Percentiles rank a stretch among this genome's conserved stretches.
Evolutionary conservation across 2,329 filamentous ascomycete species (phyloP).

Genomic region (Penicillium sp.): DNA sequence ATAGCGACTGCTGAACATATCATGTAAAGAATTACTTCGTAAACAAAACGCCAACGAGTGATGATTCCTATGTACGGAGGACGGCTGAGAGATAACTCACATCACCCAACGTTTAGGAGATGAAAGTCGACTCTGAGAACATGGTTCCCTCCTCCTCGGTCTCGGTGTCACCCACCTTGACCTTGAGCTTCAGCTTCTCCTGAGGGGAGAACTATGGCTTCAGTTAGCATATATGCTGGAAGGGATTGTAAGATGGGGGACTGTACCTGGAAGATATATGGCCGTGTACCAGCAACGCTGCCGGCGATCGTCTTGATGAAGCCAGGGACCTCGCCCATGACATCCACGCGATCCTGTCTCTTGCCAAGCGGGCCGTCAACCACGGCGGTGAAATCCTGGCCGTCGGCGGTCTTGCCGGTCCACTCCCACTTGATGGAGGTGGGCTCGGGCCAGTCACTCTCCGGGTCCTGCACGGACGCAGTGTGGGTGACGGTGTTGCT

Average conservation of each 20-base stretch:
- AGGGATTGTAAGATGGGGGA: not conserved
- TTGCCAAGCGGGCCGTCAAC: constrained; percentile 70
- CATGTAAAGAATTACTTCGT: constrained; percentile 33
- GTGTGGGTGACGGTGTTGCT: constrained; percentile 69
- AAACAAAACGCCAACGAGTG: constrained; percentile 17
- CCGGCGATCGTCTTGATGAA: constrained; percentile 95
- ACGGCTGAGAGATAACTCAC: not conserved
- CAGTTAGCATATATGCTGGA: not conserved
- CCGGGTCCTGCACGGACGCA: constrained; percentile 67
- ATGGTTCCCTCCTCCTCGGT: constrained; percentile 74
- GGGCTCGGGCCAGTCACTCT: constrained; percentile 89
- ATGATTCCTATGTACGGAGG: constrained; percentile 31
- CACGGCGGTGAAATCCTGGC: constrained; percentile 68
- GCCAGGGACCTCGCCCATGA: constrained; percentile 94
- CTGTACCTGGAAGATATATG: constrained; percentile 93
- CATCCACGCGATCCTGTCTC: constrained; percentile 80
- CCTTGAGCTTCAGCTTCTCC: constrained; percentile 69
- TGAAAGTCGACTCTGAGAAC: constrained; percentile 95
- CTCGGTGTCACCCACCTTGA: constrained; percentile 82
- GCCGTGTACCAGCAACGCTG: constrained; percentile 84
- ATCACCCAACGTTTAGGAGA: constrained; percentile 58
- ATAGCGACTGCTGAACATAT: constrained; percentile 26
- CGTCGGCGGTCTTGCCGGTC: constrained; percentile 75
- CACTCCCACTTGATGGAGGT: constrained; percentile 73
- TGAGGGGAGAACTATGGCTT: constrained; percentile 66